Percentiles rank a stretch among this genome's conserved stretches.
Conservation (phyloP, 2,329 filamentous ascomycete genomes). For the Fusarium sp. region DNA sequence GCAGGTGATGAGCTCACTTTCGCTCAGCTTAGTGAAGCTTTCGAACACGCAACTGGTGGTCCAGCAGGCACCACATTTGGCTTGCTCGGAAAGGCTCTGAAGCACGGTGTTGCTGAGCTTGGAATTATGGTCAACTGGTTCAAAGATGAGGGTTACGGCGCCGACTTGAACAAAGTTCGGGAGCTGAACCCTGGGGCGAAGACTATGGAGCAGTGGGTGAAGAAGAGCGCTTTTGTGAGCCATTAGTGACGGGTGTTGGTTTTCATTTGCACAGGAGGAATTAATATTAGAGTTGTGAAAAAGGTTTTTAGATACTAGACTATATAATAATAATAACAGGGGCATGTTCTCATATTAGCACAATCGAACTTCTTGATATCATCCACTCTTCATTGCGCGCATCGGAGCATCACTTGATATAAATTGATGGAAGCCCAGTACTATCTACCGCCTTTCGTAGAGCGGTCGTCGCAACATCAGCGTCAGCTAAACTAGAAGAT, state of each 20-base stretch:
- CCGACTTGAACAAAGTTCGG: constrained; percentile 20
- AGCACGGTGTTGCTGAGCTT: constrained; percentile 21
- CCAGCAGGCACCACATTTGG: constrained; percentile 23
- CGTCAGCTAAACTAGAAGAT: neutral
- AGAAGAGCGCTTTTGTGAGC: constrained; percentile 20
- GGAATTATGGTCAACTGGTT: constrained; percentile 37
- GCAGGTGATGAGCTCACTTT: constrained; percentile 33
- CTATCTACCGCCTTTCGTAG: fast-evolving
- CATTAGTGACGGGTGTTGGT: neutral
- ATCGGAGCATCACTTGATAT: too few species aligned
- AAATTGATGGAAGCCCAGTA: too few species aligned
- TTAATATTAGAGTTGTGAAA: neutral
- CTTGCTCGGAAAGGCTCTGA: constrained; percentile 25
- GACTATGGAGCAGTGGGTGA: constrained; percentile 32
- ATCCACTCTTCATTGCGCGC: neutral
- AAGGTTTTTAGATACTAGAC: neutral
- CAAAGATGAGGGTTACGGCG: constrained; percentile 30
- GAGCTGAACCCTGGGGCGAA: constrained; percentile 24
- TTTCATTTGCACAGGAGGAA: neutral
- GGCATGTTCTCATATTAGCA: neutral
- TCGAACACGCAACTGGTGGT: constrained; percentile 12
- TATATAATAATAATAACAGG: neutral
- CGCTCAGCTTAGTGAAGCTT: constrained; percentile 18
- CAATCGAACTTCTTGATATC: neutral
- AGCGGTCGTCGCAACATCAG: too few species aligned